phyloP scores from a whole-genome alignment of 768 basidiomycete species.

The Jaapia argillacea region DNA sequence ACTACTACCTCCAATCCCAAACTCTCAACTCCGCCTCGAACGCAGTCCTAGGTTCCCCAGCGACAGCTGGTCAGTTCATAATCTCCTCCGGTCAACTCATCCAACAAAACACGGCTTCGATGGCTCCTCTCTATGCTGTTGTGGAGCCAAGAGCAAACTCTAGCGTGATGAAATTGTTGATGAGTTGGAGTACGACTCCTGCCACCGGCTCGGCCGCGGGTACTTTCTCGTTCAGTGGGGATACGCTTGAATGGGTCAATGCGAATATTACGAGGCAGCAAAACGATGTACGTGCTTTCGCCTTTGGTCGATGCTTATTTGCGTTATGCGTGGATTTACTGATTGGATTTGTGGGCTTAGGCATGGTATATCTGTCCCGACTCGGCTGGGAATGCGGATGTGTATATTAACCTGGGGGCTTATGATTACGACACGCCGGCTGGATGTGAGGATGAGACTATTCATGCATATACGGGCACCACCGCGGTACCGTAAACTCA shows the following conservation, averaged over 20 bases:
- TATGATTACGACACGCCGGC: constrained; percentile 47
- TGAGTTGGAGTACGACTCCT: constrained; percentile 38
- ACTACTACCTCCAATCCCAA: constrained; percentile 49
- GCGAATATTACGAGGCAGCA: constrained; percentile 40
- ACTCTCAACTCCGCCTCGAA: constrained; percentile 28
- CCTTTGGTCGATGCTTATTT: too few species aligned
- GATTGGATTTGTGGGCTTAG: constrained; percentile 8
- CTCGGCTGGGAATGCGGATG: constrained; percentile 27
- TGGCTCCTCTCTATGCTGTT: constrained; percentile 35
- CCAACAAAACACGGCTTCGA: constrained; percentile 35
- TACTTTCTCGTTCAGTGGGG: constrained; percentile 43
- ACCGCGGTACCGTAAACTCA: too few species aligned
- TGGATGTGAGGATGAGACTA: constrained; percentile 49
- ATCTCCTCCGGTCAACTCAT: constrained; percentile 45
- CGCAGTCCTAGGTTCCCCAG: constrained; percentile 41
- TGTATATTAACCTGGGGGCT: constrained; percentile 46
- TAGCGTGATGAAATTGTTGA: constrained; percentile 34
- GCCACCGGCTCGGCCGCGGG: constrained; percentile 32
- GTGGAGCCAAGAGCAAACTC: constrained; percentile 39
- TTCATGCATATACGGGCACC: constrained; percentile 49
- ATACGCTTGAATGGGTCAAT: constrained; percentile 48
- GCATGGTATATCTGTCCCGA: constrained; percentile 52
- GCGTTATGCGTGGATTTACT: too few species aligned
- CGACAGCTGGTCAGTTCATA: constrained; percentile 46
- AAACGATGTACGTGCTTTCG: constrained; percentile 39